Conservation (phyloP, 2,329 filamentous ascomycete species). For the Fusarium pilosicola region DNA sequence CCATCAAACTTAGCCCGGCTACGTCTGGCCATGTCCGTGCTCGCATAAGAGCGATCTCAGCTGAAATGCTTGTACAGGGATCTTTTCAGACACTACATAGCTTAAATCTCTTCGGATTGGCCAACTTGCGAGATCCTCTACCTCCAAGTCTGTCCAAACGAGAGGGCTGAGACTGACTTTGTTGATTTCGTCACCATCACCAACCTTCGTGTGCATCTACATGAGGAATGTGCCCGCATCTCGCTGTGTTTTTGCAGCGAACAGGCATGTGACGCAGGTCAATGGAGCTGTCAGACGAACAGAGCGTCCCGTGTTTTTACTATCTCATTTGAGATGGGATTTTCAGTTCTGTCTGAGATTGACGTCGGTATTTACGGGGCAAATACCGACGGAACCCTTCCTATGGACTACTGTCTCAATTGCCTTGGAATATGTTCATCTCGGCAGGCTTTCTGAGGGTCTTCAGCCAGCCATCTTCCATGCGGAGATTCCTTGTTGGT, state of each 20-base stretch:
- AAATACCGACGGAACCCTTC: background rate
- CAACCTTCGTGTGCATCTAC: background rate
- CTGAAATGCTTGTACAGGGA: background rate
- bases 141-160: background rate
- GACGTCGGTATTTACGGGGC: background rate
- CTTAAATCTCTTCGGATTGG: background rate
- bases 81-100: background rate
- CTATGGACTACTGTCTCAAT: background rate
- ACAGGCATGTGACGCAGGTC: background rate
- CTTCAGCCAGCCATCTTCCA: background rate
- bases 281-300: background rate
- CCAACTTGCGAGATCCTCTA: background rate
- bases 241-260: background rate
- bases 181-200: background rate
- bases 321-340: background rate
- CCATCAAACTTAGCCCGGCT: background rate
- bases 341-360: background rate
- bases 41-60: background rate
- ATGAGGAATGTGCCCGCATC: background rate
- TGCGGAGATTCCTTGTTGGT: background rate
- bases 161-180: background rate
- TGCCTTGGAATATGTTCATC: background rate
- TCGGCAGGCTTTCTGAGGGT: too few relatives aligned
- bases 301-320: background rate
- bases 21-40: background rate